Evolutionary conservation across 257 asterid species (phyloP).

Genomic region (Solanum lignicaule): DNA sequence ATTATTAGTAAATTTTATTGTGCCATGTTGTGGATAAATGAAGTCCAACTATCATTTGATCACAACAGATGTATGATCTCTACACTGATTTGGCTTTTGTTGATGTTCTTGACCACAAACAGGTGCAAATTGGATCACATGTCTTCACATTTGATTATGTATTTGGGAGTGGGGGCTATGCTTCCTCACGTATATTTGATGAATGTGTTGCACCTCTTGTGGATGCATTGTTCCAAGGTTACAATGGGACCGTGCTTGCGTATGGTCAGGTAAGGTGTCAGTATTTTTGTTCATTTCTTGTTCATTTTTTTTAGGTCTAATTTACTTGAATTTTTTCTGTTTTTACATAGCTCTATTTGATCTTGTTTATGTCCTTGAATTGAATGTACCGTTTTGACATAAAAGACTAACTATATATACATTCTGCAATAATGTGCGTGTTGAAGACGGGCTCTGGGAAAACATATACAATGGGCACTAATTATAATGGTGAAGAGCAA

Average conservation of each 20-base stretch:
- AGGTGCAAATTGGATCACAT: conserved; percentile 98
- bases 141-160: conserved; percentile 79
- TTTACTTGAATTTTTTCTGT: neutral
- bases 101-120: conserved; percentile 12
- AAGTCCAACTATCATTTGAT: neutral
- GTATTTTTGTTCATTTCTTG: neutral
- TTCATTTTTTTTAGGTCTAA: neutral
- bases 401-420: neutral
- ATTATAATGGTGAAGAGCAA: conserved; percentile 82
- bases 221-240: conserved; percentile 77
- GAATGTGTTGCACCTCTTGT: conserved; percentile 77
- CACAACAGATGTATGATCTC: neutral
- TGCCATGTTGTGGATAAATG: neutral
- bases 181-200: conserved; percentile 54
- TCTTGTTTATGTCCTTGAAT: neutral
- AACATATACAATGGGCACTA: conserved; percentile 97
- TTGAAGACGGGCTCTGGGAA: conserved; percentile 94
- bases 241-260: conserved; percentile 94
- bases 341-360: neutral
- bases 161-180: conserved; percentile 60
- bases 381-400: neutral
- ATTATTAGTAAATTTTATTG: neutral
- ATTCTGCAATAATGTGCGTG: neutral
- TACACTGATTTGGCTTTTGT: neutral
- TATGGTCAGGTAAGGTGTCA: conserved; percentile 68